Evolutionary conservation across 352 stramenopile species (phyloP).

Genomic region (Phytophthora aleatoria): DNA sequence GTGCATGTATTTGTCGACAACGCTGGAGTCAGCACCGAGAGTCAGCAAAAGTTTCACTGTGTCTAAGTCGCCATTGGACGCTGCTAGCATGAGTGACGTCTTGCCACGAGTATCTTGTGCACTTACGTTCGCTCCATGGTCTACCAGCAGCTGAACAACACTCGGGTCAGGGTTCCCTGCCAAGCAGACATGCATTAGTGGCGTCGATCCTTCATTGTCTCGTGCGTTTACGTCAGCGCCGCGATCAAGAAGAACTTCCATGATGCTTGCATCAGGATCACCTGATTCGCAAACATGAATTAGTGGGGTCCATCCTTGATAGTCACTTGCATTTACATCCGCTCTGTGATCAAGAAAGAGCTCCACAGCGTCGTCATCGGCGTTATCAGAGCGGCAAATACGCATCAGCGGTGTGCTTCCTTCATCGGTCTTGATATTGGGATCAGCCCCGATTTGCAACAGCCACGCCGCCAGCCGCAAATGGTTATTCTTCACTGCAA

Average conservation of each 20-base stretch:
- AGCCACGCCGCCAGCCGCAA: background rate
- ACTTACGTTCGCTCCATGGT: slow-evolving; percentile 2
- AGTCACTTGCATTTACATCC: background rate
- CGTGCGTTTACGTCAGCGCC: slow-evolving; percentile 3
- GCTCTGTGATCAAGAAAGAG: slow-evolving; percentile 3
- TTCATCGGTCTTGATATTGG: background rate
- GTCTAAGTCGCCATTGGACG: slow-evolving; percentile 2
- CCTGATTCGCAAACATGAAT: slow-evolving; percentile 5
- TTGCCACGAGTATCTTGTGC: background rate
- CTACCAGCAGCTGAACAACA: background rate
- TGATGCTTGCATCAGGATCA: background rate
- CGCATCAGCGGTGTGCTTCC: slow-evolving; percentile 1
- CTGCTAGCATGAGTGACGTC: slow-evolving; percentile 7
- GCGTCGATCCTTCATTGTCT: slow-evolving; percentile 4
- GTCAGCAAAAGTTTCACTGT: slow-evolving; percentile 2
- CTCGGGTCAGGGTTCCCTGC: background rate
- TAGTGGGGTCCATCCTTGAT: slow-evolving; percentile 5
- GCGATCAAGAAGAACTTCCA: slow-evolving; percentile 4
- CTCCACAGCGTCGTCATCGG: background rate
- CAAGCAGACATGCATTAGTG: slow-evolving; percentile 6
- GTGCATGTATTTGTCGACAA: slow-evolving; percentile 5
- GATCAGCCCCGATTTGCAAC: background rate
- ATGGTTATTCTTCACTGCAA: slow-evolving; percentile 2
- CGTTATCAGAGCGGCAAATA: slow-evolving; percentile 7
- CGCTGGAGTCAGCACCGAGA: slow-evolving; percentile 1